phyloP scores from a whole-genome alignment of 495 filamentous ascomycete genomes.

The Alectoria sarmentosa region DNA sequence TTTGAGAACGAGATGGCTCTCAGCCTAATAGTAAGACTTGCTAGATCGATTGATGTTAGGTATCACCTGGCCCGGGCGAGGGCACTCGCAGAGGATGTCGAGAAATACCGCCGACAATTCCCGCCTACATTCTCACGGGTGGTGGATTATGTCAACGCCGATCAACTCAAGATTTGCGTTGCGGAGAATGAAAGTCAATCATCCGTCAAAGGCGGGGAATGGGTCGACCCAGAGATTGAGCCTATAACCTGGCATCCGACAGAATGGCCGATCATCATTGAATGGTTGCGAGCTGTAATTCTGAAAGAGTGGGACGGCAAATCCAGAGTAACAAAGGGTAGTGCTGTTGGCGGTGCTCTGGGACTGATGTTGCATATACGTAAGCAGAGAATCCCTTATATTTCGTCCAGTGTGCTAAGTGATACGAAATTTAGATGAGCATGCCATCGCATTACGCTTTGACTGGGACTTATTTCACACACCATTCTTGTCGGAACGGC shows the following conservation, averaged over 20 bases:
- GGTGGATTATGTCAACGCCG: conserved; percentile 5
- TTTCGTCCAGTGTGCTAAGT: not conserved
- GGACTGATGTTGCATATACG: conserved; percentile 68
- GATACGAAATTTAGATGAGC: not conserved
- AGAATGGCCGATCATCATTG: conserved; percentile 51
- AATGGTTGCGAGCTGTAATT: conserved; percentile 72
- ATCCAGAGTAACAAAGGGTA: conserved; percentile 56
- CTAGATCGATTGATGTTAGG: conserved; percentile 47
- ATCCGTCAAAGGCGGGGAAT: conserved; percentile 7
- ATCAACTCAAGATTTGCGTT: not conserved
- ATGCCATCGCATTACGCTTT: not conserved
- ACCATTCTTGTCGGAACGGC: conserved; percentile 65
- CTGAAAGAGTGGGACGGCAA: conserved; percentile 72
- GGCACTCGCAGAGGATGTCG: not conserved
- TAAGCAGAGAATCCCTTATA: conserved; percentile 33
- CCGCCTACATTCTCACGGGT: conserved; percentile 5
- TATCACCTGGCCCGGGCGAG: conserved; percentile 6
- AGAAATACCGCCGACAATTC: not conserved
- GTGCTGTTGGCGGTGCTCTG: conserved; percentile 64
- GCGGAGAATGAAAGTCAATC: not conserved
- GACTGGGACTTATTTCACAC: conserved; percentile 56
- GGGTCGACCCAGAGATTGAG: conserved; percentile 1
- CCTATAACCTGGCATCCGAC: conserved; percentile 32
- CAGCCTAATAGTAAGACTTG: conserved; percentile 47
- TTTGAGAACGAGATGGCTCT: conserved; percentile 56